Base-by-base conservation (phyloP, 1,139 yeast species). In the Pichia sp. region DNA sequence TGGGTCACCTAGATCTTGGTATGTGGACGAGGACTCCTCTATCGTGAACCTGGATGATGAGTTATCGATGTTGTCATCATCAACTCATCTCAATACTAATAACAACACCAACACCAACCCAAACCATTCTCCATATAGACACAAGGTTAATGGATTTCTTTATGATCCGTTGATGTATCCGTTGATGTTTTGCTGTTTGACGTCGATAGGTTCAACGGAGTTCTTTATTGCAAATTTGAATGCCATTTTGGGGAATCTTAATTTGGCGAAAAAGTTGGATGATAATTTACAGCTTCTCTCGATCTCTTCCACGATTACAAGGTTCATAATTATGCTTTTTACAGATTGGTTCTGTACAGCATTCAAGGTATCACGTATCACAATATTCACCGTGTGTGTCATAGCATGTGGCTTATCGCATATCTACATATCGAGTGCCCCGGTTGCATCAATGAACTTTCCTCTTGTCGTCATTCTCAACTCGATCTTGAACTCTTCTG, bases 91-190 rank as follows among this genome's bases (percentile, higher is more conserved):
- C 15, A 42, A 31, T 42, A 30, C 10, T 16, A 32, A 16, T 16
- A 26, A 10, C 16, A 26, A 26, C 41, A 7, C n/a, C 34, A 41
- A 11, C 10, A 8, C 6, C 11, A 38, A 13, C 16, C 7, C 11
- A 7, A 45, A 30, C 42, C 50, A n/a, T 29, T 45, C 59, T 4
- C 23, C 62, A 47, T 58, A 61, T 53, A 36, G 58, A 49, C 26
- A 57, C 54, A 60, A 60, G 41, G 54, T 67, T 19, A 50, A 45
- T n/a, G 43, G 30, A 6, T 68, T 67, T 50, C 41, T 64, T 3
- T 43, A 30, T 11, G 70, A 67, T 54, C 68, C 68, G 3, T 54
- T 66, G 13, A 64, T 66, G 67, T 67, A 66, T 49, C 67, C 70
- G 4, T 57, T 68, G 40, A 57, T 64, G 42, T 29, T 62, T 36